phyloP scores from a whole-genome alignment of 495 filamentous ascomycete species.

The Xylaria palmicola region DNA sequence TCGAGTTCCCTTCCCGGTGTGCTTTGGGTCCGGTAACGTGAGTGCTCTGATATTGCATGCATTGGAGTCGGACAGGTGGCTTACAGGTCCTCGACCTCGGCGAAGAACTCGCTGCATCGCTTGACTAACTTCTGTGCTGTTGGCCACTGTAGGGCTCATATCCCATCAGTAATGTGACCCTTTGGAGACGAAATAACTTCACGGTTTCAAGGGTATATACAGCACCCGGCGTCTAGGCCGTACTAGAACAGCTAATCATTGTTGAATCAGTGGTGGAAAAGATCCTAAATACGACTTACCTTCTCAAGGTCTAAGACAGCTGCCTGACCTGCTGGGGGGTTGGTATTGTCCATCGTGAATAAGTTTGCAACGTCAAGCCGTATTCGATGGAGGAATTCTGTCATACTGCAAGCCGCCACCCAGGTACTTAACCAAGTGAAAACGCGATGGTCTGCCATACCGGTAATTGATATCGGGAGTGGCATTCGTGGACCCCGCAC shows the following conservation, averaged over 20 bases:
- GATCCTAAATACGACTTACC: background rate
- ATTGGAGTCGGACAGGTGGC: conserved; percentile 6
- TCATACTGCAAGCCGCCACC: background rate
- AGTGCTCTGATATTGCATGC: background rate
- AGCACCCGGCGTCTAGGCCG: background rate
- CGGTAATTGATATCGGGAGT: conserved; percentile 3
- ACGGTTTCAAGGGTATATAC: background rate
- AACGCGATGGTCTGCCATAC: background rate
- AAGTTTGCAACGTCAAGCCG: background rate
- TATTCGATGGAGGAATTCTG: background rate
- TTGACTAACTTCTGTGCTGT: conserved; percentile 40
- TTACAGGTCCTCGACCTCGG: conserved; percentile 44
- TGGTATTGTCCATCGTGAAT: background rate
- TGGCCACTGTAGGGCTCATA: conserved; percentile 21
- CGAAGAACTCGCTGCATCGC: conserved; percentile 40
- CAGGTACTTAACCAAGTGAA: background rate
- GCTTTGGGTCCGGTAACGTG: conserved; percentile 21
- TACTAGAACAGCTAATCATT: background rate
- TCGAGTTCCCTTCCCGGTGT: conserved; percentile 46
- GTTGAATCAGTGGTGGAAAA: background rate
- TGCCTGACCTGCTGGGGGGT: background rate
- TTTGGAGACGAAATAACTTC: background rate
- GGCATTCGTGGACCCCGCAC: background rate
- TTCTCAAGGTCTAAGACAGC: conserved; percentile 13
- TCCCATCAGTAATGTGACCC: background rate